Evolutionary conservation across 129 eudicot genomes (phyloP).

Genomic region (Sambucus nigra): DNA sequence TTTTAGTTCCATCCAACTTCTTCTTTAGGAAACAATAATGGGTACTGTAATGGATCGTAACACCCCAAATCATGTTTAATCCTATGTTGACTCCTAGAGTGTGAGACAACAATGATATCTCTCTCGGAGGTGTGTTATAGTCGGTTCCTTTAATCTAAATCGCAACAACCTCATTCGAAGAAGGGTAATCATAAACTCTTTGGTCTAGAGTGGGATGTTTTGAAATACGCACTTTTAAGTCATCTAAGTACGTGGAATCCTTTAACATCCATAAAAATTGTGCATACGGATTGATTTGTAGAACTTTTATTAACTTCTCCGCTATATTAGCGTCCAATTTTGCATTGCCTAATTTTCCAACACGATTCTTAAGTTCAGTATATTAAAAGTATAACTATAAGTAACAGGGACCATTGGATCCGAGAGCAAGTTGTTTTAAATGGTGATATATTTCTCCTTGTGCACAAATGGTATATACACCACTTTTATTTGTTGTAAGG

Average conservation of each 20-base stretch:
- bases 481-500: background rate
- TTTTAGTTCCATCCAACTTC: background rate
- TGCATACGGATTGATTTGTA: background rate
- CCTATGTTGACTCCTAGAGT: background rate
- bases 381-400: background rate
- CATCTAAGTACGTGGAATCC: background rate
- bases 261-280: background rate
- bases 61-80: background rate
- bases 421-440: background rate
- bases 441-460: background rate
- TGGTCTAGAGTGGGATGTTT: background rate
- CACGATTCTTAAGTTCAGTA: background rate
- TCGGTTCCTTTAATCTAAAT: background rate
- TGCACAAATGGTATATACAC: background rate
- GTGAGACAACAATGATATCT: background rate
- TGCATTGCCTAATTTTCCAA: background rate
- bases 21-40: background rate
- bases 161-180: background rate
- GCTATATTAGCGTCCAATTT: background rate
- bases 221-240: background rate
- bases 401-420: background rate
- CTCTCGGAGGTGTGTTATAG: background rate
- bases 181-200: too few relatives aligned
- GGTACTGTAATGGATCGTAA: background rate
- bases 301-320: background rate